Evolutionary conservation across 441 rosid genomes (phyloP).

Genomic region (Theobroma grandiflorum): DNA sequence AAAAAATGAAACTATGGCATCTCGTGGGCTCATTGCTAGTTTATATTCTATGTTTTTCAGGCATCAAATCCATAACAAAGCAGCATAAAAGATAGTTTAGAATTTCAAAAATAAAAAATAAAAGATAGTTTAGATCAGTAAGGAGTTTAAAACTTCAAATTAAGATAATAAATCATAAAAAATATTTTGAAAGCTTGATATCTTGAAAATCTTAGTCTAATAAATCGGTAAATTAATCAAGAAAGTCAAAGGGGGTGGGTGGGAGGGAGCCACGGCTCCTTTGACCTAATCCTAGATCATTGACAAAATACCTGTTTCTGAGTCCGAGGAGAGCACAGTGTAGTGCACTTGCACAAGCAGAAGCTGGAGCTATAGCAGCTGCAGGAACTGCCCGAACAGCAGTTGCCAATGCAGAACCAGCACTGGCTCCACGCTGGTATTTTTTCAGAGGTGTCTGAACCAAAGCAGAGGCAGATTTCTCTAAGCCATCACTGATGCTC

Average conservation of each 20-base stretch:
- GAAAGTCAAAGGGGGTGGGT: background rate
- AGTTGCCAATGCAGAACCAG: constrained; percentile 85
- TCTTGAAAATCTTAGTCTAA: background rate
- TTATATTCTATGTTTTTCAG: too few species aligned
- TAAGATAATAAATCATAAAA: background rate
- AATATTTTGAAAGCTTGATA: background rate
- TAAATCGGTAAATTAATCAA: background rate
- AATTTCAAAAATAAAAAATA: too few species aligned
- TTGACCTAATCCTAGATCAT: background rate
- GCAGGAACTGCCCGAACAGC: constrained; percentile 89
- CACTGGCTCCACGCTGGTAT: constrained; percentile 91
- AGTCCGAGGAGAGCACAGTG: constrained; percentile 90
- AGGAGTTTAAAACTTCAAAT: background rate
- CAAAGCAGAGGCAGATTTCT: constrained; percentile 90
- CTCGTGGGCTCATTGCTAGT: too few species aligned
- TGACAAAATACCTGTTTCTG: constrained; percentile 71
- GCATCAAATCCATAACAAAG: too few species aligned
- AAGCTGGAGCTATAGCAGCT: constrained; percentile 93
- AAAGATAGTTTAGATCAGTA: background rate
- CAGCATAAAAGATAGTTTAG: background rate
- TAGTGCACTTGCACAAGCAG: constrained; percentile 87
- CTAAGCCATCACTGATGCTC: constrained; percentile 89
- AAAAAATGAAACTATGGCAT: too few species aligned
- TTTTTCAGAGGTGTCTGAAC: constrained; percentile 82
- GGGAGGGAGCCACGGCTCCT: background rate